These are phyloP conservation scores for Ceratocystis variospora DNA, from an alignment of 2,329 filamentous ascomycete species.

Conservation along the genomic window DNA sequence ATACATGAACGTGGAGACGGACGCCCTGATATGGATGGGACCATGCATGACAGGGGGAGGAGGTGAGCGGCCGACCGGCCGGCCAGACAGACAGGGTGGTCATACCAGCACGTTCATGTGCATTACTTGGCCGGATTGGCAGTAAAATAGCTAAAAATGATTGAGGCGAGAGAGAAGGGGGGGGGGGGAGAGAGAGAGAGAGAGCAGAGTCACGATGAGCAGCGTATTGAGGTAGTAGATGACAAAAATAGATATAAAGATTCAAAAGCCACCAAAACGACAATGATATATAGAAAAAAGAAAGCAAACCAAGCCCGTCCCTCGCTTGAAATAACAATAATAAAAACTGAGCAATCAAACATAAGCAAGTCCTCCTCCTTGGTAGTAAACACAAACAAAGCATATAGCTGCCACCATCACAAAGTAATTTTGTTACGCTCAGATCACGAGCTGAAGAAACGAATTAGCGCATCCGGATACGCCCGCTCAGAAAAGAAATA, in stretches of 20 bases:
- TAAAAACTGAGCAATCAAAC: neutral
- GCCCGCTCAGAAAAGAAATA: neutral
- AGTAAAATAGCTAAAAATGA: neutral
- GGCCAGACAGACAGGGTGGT: no score
- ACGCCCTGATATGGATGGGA: no score
- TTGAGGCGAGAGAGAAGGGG: neutral
- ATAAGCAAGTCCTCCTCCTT: neutral
- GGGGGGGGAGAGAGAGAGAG: no score
- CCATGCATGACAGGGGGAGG: no score
- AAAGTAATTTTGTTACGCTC: neutral
- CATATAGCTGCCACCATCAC: neutral
- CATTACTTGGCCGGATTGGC: no score
- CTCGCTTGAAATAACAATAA: neutral
- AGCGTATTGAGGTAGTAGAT: neutral
- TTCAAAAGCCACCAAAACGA: neutral
- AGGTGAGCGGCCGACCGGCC: no score
- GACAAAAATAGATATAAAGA: neutral
- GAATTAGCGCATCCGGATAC: constrained; percentile 2
- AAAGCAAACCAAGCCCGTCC: neutral
- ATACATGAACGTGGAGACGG: no score
- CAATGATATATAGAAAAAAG: constrained; percentile 1
- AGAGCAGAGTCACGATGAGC: neutral
- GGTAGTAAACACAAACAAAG: neutral
- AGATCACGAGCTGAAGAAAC: neutral
- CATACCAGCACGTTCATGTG: no score